Evolutionary conservation across 768 basidiomycete genomes (phyloP).

Genomic region (Amanita jacksonii): DNA sequence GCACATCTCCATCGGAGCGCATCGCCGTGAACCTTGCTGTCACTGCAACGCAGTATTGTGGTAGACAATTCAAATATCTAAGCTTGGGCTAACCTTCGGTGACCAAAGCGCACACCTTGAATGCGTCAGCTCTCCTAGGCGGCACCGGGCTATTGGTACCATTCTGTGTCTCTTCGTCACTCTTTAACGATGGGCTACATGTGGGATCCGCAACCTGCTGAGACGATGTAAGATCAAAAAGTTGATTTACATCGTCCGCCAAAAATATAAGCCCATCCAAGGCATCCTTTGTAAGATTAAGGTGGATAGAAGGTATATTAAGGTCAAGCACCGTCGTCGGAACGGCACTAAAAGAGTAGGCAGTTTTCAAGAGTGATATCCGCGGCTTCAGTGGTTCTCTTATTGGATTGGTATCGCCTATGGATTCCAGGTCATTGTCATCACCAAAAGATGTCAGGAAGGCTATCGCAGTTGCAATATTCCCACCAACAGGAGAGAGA

Average conservation of each 20-base stretch:
- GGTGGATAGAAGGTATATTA: slow-evolving; percentile 55
- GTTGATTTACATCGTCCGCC: slow-evolving; percentile 78
- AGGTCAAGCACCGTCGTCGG: slow-evolving; percentile 22
- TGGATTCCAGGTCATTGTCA: neutral
- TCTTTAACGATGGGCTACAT: neutral
- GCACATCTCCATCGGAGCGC: slow-evolving; percentile 8
- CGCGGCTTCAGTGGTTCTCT: slow-evolving; percentile 21
- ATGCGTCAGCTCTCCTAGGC: neutral
- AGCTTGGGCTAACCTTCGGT: slow-evolving; percentile 2
- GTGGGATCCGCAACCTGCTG: neutral
- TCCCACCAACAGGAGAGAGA: slow-evolving; percentile 30
- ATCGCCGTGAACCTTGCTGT: neutral
- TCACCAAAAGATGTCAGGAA: slow-evolving; percentile 2
- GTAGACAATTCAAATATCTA: neutral
- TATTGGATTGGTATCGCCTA: neutral
- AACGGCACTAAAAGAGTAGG: slow-evolving; percentile 8
- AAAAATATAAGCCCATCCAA: slow-evolving; percentile 81
- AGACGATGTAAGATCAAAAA: slow-evolving; percentile 40
- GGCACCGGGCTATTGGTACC: neutral
- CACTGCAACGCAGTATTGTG: slow-evolving; percentile 2
- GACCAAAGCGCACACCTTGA: neutral
- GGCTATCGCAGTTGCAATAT: slow-evolving; percentile 22
- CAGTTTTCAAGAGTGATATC: slow-evolving; percentile 23
- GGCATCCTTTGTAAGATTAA: slow-evolving; percentile 49
- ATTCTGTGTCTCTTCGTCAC: neutral